Evolutionary conservation across 2,329 filamentous ascomycete species (phyloP).

Genomic region (Penicillium psychrosexuale): DNA sequence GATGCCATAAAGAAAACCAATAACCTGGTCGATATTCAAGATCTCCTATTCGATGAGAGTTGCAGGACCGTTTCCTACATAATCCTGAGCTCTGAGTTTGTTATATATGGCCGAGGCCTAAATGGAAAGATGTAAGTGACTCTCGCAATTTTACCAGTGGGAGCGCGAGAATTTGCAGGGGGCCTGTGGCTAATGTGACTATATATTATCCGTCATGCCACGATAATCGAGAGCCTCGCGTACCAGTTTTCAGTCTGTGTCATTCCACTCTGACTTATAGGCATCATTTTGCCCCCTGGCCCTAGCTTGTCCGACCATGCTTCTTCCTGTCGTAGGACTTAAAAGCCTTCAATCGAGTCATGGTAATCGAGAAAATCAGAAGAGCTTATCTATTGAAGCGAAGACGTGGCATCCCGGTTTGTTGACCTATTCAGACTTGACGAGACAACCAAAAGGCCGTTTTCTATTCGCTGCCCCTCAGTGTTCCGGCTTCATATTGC

Average conservation of each 20-base stretch:
- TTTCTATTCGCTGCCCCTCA: conserved; percentile 5
- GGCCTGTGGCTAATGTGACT: background rate
- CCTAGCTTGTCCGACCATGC: background rate
- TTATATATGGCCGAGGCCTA: background rate
- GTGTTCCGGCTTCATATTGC: background rate
- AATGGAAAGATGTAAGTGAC: background rate
- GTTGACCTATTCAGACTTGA: conserved; percentile 1
- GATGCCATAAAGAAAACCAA: background rate
- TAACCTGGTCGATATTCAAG: conserved; percentile 1
- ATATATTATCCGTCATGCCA: background rate
- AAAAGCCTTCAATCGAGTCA: background rate
- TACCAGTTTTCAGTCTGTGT: background rate
- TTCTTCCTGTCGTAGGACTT: background rate
- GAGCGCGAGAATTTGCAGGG: background rate
- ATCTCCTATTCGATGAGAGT: background rate
- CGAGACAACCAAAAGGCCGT: conserved; percentile 6
- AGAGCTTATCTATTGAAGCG: conserved; percentile 1
- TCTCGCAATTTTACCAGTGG: background rate
- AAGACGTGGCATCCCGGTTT: background rate
- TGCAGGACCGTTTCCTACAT: background rate
- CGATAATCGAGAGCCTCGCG: background rate
- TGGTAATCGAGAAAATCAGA: background rate
- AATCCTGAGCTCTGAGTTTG: background rate
- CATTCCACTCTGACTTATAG: background rate
- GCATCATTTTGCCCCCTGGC: background rate